phyloP scores from a whole-genome alignment of 1,284 basidiomycete genomes.

The Cutaneotrichosporon sp. region DNA sequence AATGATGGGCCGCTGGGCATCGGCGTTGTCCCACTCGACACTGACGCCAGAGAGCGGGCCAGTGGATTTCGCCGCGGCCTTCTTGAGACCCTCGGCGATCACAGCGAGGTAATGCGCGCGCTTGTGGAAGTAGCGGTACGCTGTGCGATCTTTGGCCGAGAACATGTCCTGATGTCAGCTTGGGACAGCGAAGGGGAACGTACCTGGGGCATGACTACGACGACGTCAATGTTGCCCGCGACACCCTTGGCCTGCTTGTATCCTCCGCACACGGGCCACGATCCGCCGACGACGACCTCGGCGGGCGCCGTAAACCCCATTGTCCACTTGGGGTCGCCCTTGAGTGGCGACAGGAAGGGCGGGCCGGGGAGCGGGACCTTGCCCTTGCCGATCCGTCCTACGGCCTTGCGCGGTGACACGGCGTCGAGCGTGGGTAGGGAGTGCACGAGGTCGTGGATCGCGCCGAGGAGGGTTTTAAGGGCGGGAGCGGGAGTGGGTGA shows the following conservation, averaged over 20 bases:
- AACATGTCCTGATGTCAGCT: constrained; percentile 54
- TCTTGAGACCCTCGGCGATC: constrained; percentile 61
- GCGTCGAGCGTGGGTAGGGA: constrained; percentile 57
- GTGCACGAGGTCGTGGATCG: constrained; percentile 62
- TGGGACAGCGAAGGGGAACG: constrained; percentile 33
- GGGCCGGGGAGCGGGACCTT: constrained; percentile 58
- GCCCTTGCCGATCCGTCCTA: constrained; percentile 55
- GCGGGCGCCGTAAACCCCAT: constrained; percentile 60
- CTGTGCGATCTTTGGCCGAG: constrained; percentile 91
- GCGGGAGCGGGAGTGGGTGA: constrained; percentile 23
- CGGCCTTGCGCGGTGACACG: constrained; percentile 60
- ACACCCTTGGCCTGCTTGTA: constrained; percentile 48
- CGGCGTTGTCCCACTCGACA: constrained; percentile 61
- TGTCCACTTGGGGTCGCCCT: constrained; percentile 61
- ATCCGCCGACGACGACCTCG: constrained; percentile 50
- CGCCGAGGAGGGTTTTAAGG: constrained; percentile 69
- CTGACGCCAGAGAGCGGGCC: constrained; percentile 58
- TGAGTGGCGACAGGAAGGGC: constrained; percentile 56
- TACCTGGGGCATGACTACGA: constrained; percentile 80
- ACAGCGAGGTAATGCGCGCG: constrained; percentile 82
- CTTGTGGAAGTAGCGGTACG: constrained; percentile 88
- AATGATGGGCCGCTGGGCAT: constrained; percentile 48
- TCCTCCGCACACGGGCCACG: constrained; percentile 58
- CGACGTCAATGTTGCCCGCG: constrained; percentile 71
- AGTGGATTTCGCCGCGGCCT: constrained; percentile 53